A percentile compares a stretch with the other conserved stretches of the same genome.
phyloP scores from a whole-genome alignment of 441 rosid genomes.

The Heliophila coronopifolia region DNA sequence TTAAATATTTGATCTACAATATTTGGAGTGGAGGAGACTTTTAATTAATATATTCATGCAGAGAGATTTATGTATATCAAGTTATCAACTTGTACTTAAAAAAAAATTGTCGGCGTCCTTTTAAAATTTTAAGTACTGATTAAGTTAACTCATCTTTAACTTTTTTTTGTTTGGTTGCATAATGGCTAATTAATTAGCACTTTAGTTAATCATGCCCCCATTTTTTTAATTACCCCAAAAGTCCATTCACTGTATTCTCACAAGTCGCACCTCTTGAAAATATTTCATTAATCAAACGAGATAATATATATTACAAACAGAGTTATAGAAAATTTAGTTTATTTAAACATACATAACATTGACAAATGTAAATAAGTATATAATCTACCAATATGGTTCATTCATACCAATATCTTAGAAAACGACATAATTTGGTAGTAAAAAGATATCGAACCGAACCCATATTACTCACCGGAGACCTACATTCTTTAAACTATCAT shows the following conservation, averaged over 20 bases:
- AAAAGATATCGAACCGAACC: too few relatives aligned
- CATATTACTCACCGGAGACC: too few relatives aligned
- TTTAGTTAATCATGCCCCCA: slow-evolving; percentile 23
- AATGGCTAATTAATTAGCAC: slow-evolving; percentile 26
- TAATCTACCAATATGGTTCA: background rate
- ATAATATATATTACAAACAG: slow-evolving; percentile 9
- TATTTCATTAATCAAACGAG: slow-evolving; percentile 11
- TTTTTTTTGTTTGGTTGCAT: background rate
- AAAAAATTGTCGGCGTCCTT: too few relatives aligned
- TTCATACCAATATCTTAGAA: too few relatives aligned
- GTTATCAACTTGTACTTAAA: background rate
- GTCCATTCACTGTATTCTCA: slow-evolving; percentile 24
- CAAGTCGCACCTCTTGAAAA: slow-evolving; percentile 13
- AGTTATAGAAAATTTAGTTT: background rate
- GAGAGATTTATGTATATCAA: too few relatives aligned
- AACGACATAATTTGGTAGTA: too few relatives aligned
- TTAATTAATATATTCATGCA: background rate
- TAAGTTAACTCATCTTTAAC: slow-evolving; percentile 11
- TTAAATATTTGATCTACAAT: background rate
- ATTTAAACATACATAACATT: background rate
- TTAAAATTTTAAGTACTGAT: background rate
- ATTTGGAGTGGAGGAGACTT: slow-evolving; percentile 1
- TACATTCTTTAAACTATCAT: background rate
- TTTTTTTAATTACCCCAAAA: slow-evolving; percentile 21
- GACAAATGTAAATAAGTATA: background rate